A percentile compares a stretch with the other conserved stretches of the same genome.
Conservation (phyloP, 768 basidiomycete species). For the Pisolithus sp. region DNA sequence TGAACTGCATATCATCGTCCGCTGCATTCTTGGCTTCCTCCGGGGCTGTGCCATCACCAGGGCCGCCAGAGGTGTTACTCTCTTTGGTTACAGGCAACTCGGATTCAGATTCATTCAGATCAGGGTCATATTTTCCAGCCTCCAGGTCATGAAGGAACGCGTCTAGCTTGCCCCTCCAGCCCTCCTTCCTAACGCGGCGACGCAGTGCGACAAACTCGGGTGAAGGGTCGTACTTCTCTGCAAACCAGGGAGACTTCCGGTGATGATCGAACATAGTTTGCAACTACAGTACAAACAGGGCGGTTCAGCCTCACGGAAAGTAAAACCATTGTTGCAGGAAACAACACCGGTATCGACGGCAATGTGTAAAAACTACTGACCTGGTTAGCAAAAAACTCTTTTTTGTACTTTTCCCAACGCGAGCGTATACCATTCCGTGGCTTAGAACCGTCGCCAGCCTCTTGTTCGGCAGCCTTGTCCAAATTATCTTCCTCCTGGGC, state of each 20-base stretch:
- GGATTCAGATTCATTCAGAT: slow-evolving; percentile 54
- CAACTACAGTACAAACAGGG: slow-evolving; percentile 57
- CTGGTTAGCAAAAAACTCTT: slow-evolving; percentile 82
- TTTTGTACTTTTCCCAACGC: slow-evolving; percentile 92
- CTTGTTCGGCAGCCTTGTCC: slow-evolving; percentile 79
- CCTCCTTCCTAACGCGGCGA: slow-evolving; percentile 73
- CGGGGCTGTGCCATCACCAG: slow-evolving; percentile 26
- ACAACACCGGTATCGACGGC: slow-evolving; percentile 9
- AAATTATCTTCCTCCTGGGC: slow-evolving; percentile 77
- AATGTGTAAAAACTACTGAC: slow-evolving; percentile 44
- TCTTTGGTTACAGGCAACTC: slow-evolving; percentile 53
- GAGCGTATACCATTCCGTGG: slow-evolving; percentile 78
- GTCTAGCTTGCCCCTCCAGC: slow-evolving; percentile 71
- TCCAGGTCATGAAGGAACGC: slow-evolving; percentile 77
- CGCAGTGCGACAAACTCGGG: slow-evolving; percentile 67
- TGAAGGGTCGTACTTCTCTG: slow-evolving; percentile 86
- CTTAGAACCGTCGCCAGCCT: slow-evolving; percentile 75
- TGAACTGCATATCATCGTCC: slow-evolving; percentile 75
- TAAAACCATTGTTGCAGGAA: slow-evolving; percentile 4
- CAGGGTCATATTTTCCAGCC: slow-evolving; percentile 79
- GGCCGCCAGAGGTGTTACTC: slow-evolving; percentile 30
- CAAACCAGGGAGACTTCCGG: slow-evolving; percentile 93
- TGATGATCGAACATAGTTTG: slow-evolving; percentile 96
- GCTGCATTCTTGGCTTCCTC: slow-evolving; percentile 52
- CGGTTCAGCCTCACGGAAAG: slow-evolving; percentile 17